Percentiles rank a stretch among this genome's conserved stretches.
Conservation (phyloP, 441 rosid species). For the Syzygium syzygioides region DNA sequence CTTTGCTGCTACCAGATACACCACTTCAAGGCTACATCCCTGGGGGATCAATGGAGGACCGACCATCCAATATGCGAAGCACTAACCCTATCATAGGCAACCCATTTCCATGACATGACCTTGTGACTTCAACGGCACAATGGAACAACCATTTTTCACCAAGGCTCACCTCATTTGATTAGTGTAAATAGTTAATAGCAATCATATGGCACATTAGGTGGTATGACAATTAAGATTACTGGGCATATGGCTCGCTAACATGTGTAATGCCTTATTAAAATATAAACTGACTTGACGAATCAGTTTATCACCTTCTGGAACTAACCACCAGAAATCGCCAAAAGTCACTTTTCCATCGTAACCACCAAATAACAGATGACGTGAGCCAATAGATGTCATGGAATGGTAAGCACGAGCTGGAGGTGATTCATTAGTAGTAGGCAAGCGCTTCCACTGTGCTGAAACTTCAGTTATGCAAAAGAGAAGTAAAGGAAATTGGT, state of each 20-base stretch:
- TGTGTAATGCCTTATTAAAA: not conserved
- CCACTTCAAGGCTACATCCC: not conserved
- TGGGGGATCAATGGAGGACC: not conserved
- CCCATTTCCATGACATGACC: not conserved
- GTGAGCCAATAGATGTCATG: constrained; percentile 68
- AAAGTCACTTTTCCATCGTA: constrained; percentile 92
- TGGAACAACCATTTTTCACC: not conserved
- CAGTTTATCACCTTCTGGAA: constrained; percentile 67
- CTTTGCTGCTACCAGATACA: not conserved
- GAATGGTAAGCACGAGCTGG: constrained; percentile 96
- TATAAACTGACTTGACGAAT: not conserved
- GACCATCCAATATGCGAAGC: not conserved
- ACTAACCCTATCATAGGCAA: not conserved
- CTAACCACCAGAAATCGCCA: constrained; percentile 98
- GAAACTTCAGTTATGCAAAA: constrained; percentile 12
- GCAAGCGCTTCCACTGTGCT: constrained; percentile 92
- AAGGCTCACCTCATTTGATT: not conserved
- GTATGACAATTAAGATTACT: not conserved
- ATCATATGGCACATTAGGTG: not conserved
- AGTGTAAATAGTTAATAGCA: not conserved
- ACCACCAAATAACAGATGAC: constrained; percentile 85
- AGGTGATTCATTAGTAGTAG: constrained; percentile 66
- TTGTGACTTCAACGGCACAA: not conserved
- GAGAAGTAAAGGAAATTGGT: not conserved
- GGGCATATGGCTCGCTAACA: not conserved